Evolutionary conservation across 208 protist species (phyloP).

Genomic region (Phytomonas sp.): DNA sequence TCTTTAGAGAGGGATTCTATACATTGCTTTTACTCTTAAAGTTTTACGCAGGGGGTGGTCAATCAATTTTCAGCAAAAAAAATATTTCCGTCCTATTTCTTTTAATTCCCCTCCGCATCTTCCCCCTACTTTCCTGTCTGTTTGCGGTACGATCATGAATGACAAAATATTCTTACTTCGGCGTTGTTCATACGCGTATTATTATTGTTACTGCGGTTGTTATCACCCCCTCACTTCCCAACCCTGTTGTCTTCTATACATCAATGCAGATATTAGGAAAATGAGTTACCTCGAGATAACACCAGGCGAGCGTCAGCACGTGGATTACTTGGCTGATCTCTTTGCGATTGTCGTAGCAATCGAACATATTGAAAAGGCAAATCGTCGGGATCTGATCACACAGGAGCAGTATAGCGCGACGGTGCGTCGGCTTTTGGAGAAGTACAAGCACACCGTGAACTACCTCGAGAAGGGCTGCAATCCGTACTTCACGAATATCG

Average conservation of each 20-base stretch:
- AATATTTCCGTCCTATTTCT: too few relatives aligned
- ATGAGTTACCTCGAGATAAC: slow-evolving; percentile 18
- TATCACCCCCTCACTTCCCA: slow-evolving; percentile 2
- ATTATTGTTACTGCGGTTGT: neutral
- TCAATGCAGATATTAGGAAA: slow-evolving; percentile 3
- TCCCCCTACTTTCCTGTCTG: neutral
- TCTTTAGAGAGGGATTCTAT: too few relatives aligned
- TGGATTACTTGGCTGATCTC: slow-evolving; percentile 92
- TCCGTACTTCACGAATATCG: slow-evolving; percentile 76
- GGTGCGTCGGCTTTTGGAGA: slow-evolving; percentile 90
- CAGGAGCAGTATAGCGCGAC: slow-evolving; percentile 78
- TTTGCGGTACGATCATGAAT: slow-evolving; percentile 2
- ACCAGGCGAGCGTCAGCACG: slow-evolving; percentile 70
- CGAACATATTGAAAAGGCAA: slow-evolving; percentile 93
- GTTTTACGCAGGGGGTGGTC: too few relatives aligned
- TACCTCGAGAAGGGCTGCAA: slow-evolving; percentile 52
- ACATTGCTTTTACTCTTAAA: too few relatives aligned
- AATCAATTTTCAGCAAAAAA: too few relatives aligned
- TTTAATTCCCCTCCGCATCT: neutral
- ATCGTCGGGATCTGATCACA: slow-evolving; percentile 85
- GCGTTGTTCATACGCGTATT: neutral
- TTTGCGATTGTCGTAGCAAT: slow-evolving; percentile 91
- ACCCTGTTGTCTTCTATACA: slow-evolving; percentile 8
- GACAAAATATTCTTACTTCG: neutral
- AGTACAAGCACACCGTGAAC: slow-evolving; percentile 90